Evolutionary conservation across 73 alveolate genomes (phyloP).

Genomic region (Tetrahymena malaccensis): DNA sequence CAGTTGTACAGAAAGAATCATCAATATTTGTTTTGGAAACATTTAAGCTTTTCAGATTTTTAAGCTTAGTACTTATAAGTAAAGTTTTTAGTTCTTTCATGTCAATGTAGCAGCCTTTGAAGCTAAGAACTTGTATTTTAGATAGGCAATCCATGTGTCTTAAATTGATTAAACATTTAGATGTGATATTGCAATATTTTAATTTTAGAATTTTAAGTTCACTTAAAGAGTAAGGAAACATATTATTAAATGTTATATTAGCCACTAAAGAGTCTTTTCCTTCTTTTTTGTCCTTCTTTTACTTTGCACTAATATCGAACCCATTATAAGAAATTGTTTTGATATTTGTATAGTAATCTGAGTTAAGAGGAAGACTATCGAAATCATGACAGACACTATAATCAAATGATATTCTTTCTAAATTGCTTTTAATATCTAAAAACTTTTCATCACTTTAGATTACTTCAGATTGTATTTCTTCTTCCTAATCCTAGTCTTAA

Average conservation of each 20-base stretch:
- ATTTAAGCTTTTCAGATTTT: background rate
- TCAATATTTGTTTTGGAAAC: background rate
- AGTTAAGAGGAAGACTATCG: background rate
- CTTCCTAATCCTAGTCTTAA: background rate
- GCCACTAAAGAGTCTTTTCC: background rate
- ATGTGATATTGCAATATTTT: background rate
- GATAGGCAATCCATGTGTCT: background rate
- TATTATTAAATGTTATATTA: background rate
- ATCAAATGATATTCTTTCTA: background rate
- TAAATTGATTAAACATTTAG: background rate
- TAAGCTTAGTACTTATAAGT: background rate
- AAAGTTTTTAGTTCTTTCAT: background rate
- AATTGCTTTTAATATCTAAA: background rate
- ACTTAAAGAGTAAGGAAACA: background rate
- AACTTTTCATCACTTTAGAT: background rate
- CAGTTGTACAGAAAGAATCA: background rate
- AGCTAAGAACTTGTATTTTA: background rate
- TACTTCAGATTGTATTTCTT: background rate
- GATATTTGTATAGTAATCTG: background rate
- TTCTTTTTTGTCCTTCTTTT: background rate
- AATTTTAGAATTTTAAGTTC: background rate
- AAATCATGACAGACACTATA: background rate
- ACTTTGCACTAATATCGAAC: background rate
- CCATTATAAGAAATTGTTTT: background rate
- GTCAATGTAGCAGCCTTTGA: background rate